Percentiles rank a stretch among this genome's conserved stretches.
phyloP scores from a whole-genome alignment of 345 rosid genomes.

The Pelargonium nanum region DNA sequence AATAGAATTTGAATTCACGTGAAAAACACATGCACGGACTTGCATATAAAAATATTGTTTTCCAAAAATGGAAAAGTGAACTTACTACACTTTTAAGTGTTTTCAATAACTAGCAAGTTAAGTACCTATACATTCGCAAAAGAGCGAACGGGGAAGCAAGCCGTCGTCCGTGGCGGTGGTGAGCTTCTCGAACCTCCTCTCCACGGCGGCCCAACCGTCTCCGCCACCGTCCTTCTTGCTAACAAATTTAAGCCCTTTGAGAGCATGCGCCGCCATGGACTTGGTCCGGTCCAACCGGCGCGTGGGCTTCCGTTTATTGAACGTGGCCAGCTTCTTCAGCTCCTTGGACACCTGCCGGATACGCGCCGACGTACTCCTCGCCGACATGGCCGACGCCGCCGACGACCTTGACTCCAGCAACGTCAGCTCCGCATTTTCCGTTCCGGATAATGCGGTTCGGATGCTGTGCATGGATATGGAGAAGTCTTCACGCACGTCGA shows the following conservation, averaged over 20 bases:
- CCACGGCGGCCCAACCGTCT: conserved; percentile 63
- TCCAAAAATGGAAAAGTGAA: no score
- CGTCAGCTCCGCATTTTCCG: conserved; percentile 30
- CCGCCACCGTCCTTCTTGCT: conserved; percentile 58
- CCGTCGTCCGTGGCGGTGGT: conserved; percentile 44
- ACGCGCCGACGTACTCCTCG: conserved; percentile 38
- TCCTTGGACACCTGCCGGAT: conserved; percentile 58
- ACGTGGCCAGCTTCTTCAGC: conserved; percentile 42
- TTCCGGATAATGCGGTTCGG: conserved; percentile 22
- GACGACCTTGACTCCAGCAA: conserved; percentile 39
- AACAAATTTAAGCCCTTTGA: conserved; percentile 70
- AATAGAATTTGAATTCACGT: no score
- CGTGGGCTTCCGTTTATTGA: conserved; percentile 24
- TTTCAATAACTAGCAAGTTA: neutral
- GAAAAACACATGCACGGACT: no score
- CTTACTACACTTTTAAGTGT: no score
- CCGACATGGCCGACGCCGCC: conserved; percentile 19
- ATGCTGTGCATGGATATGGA: conserved; percentile 23
- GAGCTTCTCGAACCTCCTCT: conserved; percentile 48
- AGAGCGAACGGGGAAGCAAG: conserved; percentile 30
- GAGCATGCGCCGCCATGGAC: conserved; percentile 50
- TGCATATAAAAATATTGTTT: no score
- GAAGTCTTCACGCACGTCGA: no score
- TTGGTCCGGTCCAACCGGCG: conserved; percentile 52
- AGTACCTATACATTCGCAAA: conserved; percentile 63